These are phyloP conservation scores for Geotrichum candidum DNA, from an alignment of 1,139 yeast species.

Conservation along the genomic window DNA sequence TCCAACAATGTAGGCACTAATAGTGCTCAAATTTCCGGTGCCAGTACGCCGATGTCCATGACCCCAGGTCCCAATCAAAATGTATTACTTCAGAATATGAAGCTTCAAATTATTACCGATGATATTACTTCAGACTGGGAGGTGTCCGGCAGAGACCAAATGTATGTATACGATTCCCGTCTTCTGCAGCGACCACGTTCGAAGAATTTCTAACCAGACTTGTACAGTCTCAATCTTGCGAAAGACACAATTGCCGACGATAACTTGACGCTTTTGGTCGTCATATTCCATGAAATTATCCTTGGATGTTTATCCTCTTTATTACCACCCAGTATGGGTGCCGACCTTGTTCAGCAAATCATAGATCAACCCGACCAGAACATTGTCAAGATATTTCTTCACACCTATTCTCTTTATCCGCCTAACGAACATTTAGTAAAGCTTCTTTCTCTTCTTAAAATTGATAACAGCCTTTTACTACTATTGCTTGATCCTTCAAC, in stretches of 20 bases:
- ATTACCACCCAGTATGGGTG: slow-evolving; percentile 17
- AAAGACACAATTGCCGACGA: slow-evolving; percentile 13
- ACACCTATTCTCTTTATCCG: slow-evolving; percentile 23
- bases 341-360: slow-evolving; percentile 9
- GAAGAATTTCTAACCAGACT: background rate
- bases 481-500: slow-evolving; percentile 27
- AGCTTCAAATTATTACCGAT: slow-evolving; percentile 18
- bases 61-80: background rate
- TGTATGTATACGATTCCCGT: slow-evolving; percentile 19
- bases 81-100: slow-evolving; percentile 10
- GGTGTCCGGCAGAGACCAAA: slow-evolving; percentile 18
- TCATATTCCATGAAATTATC: slow-evolving; percentile 25
- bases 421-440: slow-evolving; percentile 19
- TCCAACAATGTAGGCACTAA: background rate
- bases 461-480: slow-evolving; percentile 24
- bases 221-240: slow-evolving; percentile 13
- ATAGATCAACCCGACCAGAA: slow-evolving; percentile 4
- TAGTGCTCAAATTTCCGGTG: background rate
- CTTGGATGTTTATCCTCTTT: slow-evolving; percentile 16
- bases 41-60: background rate
- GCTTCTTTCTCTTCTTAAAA: slow-evolving; percentile 20
- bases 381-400: slow-evolving; percentile 21
- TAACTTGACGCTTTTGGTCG: slow-evolving; percentile 15
- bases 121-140: slow-evolving; percentile 23
- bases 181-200: background rate